Conservation (phyloP, 2,329 filamentous ascomycete genomes). For the Bipolaris sorokiniana region DNA sequence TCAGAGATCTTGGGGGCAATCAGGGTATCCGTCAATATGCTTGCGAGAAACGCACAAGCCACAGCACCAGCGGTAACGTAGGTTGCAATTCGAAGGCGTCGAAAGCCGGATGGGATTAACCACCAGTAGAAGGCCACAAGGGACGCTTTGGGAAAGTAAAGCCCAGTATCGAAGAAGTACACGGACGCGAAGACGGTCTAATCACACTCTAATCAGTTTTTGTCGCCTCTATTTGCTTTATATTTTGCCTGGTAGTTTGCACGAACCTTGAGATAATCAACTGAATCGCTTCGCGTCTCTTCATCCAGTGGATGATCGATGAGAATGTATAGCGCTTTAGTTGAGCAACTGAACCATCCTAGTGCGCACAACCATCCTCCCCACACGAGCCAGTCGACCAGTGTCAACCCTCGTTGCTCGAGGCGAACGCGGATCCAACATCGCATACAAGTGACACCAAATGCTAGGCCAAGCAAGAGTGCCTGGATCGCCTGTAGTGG, state of each 20-base stretch:
- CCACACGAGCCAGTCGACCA: conserved; percentile 30
- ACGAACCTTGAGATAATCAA: conserved; percentile 24
- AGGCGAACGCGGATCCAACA: conserved; percentile 24
- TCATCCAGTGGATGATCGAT: conserved; percentile 23
- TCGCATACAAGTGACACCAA: conserved; percentile 24
- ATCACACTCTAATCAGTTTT: background rate
- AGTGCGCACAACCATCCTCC: conserved; percentile 27
- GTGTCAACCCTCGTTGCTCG: conserved; percentile 22
- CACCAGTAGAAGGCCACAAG: conserved; percentile 34
- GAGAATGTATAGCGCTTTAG: conserved; percentile 23
- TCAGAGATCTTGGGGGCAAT: conserved; percentile 19
- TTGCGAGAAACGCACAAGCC: conserved; percentile 18
- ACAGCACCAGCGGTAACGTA: conserved; percentile 19
- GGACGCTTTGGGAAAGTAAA: conserved; percentile 31
- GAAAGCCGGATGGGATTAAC: conserved; percentile 29
- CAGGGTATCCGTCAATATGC: conserved; percentile 24
- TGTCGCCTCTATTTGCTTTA: background rate
- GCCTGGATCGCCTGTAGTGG: conserved; percentile 18
- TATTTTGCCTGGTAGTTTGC: background rate
- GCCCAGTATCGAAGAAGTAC: conserved; percentile 31
- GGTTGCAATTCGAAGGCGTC: conserved; percentile 24
- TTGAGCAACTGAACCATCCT: conserved; percentile 27
- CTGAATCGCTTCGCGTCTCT: conserved; percentile 23
- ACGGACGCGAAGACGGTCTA: conserved; percentile 28
- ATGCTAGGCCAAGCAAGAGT: conserved; percentile 23